phyloP scores from a whole-genome alignment of 768 basidiomycete species.

The Polyporus arcularius region DNA sequence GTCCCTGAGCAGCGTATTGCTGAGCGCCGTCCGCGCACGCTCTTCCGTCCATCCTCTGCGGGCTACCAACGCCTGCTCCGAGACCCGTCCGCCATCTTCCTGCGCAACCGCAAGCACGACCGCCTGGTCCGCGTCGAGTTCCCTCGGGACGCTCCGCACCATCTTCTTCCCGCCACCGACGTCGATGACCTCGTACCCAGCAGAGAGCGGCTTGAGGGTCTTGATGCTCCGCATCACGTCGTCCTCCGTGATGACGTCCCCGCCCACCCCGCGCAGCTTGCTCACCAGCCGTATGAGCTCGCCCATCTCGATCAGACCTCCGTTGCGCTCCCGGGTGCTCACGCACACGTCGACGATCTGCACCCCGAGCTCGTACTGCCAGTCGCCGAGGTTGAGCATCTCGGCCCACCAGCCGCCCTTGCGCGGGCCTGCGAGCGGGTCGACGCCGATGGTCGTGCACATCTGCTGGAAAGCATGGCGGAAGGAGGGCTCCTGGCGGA shows the following conservation, averaged over 20 bases:
- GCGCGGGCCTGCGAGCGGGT: constrained; percentile 85
- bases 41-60: constrained; percentile 77
- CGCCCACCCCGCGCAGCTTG: constrained; percentile 69
- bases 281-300: constrained; percentile 82
- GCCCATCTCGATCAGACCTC: constrained; percentile 87
- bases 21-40: constrained; percentile 74
- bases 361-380: constrained; percentile 94
- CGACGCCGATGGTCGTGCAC: constrained; percentile 94
- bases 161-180: constrained; percentile 71
- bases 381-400: constrained; percentile 84
- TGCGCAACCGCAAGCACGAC: constrained; percentile 76
- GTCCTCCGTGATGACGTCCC: constrained; percentile 77
- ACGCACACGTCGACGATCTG: constrained; percentile 94
- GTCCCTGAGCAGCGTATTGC: constrained; percentile 89
- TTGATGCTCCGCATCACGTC: constrained; percentile 84
- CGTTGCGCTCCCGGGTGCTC: constrained; percentile 84
- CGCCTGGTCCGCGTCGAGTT: constrained; percentile 88
- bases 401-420: constrained; percentile 93
- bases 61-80: constrained; percentile 58
- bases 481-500: constrained; percentile 82
- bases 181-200: constrained; percentile 87
- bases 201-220: constrained; percentile 83
- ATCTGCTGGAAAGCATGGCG: constrained; percentile 93
- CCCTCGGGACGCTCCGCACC: constrained; percentile 87
- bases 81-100: constrained; percentile 67